A percentile compares a stretch with the other conserved stretches of the same genome.
phyloP scores from a whole-genome alignment of 2,329 filamentous ascomycete species.

The Fusarium foetens region DNA sequence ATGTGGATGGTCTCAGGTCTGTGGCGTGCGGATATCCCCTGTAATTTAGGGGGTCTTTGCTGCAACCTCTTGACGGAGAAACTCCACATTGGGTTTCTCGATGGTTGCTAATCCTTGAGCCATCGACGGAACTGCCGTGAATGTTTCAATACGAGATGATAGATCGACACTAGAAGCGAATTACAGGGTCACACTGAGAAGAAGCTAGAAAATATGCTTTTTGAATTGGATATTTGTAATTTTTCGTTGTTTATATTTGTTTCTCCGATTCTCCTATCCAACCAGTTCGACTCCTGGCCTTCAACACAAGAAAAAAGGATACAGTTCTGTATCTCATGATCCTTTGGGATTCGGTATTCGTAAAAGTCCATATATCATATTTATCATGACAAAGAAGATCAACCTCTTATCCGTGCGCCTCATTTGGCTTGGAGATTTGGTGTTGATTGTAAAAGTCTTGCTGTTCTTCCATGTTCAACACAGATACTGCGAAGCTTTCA shows the following conservation, averaged over 20 bases:
- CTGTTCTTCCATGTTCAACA: conserved; percentile 11
- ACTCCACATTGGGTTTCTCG: conserved; percentile 5
- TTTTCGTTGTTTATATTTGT: conserved; percentile 13
- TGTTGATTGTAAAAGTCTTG: not conserved
- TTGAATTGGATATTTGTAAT: not conserved
- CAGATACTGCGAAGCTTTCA: not conserved
- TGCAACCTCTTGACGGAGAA: conserved; percentile 20
- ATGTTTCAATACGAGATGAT: conserved; percentile 8
- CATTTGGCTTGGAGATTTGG: conserved; percentile 27
- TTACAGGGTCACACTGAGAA: conserved; percentile 13
- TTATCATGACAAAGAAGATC: conserved; percentile 29
- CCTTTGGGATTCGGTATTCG: conserved; percentile 18
- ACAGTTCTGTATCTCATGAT: conserved; percentile 23
- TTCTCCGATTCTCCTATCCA: conserved; percentile 13
- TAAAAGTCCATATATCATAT: conserved; percentile 13
- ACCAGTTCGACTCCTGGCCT: not conserved
- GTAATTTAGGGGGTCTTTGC: conserved; percentile 19
- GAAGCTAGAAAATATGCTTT: not conserved
- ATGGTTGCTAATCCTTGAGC: conserved; percentile 5
- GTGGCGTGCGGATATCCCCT: conserved; percentile 28
- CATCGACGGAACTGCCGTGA: conserved; percentile 10
- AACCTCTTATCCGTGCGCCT: conserved; percentile 28
- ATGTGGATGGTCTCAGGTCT: conserved; percentile 14
- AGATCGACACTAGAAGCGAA: conserved; percentile 13
- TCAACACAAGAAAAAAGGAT: conserved; percentile 4